Evolutionary conservation across 129 eudicot species (phyloP).

Genomic region (sunflower (Helianthus annuus)): DNA sequence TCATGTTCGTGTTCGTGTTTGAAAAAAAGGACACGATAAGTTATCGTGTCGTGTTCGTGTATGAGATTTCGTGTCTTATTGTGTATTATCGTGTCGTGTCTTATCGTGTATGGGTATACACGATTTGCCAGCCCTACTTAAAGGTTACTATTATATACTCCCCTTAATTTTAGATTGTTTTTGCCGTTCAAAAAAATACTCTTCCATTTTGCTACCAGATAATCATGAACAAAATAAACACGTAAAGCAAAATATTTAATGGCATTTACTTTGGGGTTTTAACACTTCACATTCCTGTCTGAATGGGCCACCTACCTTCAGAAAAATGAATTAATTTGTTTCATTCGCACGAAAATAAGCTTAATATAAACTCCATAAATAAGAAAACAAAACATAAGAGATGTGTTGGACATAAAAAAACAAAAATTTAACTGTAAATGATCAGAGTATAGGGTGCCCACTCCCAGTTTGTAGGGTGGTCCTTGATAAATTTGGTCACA

Average conservation of each 20-base stretch:
- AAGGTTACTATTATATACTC: no score
- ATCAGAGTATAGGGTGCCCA: constrained; percentile 27
- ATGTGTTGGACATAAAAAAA: neutral
- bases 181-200: no score
- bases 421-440: constrained; percentile 6
- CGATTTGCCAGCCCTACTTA: no score
- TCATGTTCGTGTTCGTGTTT: no score
- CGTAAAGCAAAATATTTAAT: neutral
- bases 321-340: neutral
- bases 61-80: no score
- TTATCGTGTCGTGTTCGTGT: no score
- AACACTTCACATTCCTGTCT: neutral
- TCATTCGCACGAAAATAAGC: neutral
- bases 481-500: constrained; percentile 32
- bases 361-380: neutral
- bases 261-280: neutral
- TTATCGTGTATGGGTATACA: no score
- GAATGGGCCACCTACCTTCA: constrained; percentile 1
- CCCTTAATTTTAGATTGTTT: no score
- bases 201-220: no score
- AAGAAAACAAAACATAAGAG: neutral
- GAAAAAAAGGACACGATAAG: no score
- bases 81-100: no score
- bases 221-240: no score
- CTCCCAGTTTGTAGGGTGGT: constrained; percentile 34